A percentile compares a stretch with the other conserved stretches of the same genome.
phyloP scores from a whole-genome alignment of 2,329 filamentous ascomycete species.

The Coniochaeta ligniaria region DNA sequence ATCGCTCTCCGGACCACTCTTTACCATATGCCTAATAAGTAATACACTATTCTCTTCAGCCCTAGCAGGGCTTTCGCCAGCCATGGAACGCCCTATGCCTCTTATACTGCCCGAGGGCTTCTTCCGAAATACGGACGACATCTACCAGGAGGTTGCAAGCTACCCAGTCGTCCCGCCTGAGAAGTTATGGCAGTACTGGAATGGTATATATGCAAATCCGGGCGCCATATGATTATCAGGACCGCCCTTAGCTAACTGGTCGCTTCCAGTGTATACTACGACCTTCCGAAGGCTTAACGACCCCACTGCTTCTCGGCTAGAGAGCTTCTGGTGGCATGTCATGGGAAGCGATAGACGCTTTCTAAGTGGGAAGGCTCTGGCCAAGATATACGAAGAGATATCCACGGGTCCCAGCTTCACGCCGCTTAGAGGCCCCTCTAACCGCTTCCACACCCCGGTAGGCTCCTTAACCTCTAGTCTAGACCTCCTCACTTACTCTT shows the following conservation, averaged over 20 bases:
- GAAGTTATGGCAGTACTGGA: conserved; percentile 49
- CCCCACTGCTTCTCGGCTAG: conserved; percentile 54
- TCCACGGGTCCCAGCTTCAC: conserved; percentile 51
- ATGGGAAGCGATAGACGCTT: conserved; percentile 50
- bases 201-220: conserved; percentile 33
- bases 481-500: background rate
- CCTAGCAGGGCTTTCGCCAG: background rate
- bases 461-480: conserved; percentile 6
- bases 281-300: conserved; percentile 52
- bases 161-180: conserved; percentile 42
- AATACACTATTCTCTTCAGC: background rate
- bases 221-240: background rate
- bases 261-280: conserved; percentile 47
- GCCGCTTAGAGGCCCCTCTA: conserved; percentile 44
- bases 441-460: conserved; percentile 47
- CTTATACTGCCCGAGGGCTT: conserved; percentile 51
- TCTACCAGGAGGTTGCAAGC: conserved; percentile 48
- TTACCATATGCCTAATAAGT: background rate
- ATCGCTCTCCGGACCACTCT: background rate
- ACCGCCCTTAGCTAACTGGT: conserved; percentile 6
- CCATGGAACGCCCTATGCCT: conserved; percentile 5
- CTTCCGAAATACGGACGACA: conserved; percentile 42
- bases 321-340: conserved; percentile 62
- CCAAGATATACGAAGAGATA: conserved; percentile 49
- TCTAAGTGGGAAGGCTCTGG: conserved; percentile 45